Evolutionary conservation across 2,329 filamentous ascomycete genomes (phyloP).

Genomic region (Coniochaeta pulveracea): DNA sequence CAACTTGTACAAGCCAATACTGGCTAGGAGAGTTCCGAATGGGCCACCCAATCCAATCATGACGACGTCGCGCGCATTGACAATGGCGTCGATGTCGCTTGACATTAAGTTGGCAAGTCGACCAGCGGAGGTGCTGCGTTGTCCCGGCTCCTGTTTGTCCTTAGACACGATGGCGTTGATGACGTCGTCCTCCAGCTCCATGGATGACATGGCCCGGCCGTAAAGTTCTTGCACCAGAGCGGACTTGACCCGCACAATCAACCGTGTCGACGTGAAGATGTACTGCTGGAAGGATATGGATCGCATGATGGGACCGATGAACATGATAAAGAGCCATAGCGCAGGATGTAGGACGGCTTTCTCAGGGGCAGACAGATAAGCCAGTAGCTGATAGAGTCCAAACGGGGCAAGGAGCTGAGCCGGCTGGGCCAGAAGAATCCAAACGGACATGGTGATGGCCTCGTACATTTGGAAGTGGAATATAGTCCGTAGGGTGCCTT

Average conservation of each 20-base stretch:
- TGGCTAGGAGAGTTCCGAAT: slow-evolving; percentile 32
- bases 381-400: slow-evolving; percentile 40
- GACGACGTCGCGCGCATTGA: slow-evolving; percentile 37
- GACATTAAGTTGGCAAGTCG: slow-evolving; percentile 38
- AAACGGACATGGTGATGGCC: slow-evolving; percentile 32
- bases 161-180: slow-evolving; percentile 22
- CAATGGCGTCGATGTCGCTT: slow-evolving; percentile 45
- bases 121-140: slow-evolving; percentile 11
- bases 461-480: slow-evolving; percentile 30
- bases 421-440: slow-evolving; percentile 22
- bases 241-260: slow-evolving; percentile 43
- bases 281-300: slow-evolving; percentile 45
- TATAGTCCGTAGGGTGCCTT: slow-evolving; percentile 32
- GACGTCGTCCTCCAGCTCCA: slow-evolving; percentile 45
- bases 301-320: slow-evolving; percentile 34
- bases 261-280: slow-evolving; percentile 43
- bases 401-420: slow-evolving; percentile 41
- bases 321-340: slow-evolving; percentile 42
- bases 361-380: slow-evolving; percentile 34
- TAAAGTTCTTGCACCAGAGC: slow-evolving; percentile 49
- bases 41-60: slow-evolving; percentile 33
- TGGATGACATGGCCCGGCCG: slow-evolving; percentile 40
- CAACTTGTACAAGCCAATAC: slow-evolving; percentile 41
- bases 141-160: slow-evolving; percentile 9
- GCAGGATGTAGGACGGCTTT: slow-evolving; percentile 10